These are phyloP conservation scores for Gossypium schwendimanii DNA, from an alignment of 441 rosid species.

Conservation along the genomic window DNA sequence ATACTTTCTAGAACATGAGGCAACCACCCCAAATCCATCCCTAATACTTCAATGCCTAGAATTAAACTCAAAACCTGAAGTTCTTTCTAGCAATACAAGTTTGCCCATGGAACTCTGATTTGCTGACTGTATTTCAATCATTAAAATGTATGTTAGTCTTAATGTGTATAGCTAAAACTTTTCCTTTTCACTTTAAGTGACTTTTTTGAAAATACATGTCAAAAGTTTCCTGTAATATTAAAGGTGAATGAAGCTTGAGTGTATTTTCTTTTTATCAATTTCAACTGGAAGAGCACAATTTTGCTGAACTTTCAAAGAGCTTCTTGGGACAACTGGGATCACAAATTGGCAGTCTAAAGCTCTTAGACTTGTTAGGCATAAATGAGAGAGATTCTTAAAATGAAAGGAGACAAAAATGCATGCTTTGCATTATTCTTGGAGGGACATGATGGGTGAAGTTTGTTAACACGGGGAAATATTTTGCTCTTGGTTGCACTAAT, in stretches of 20 bases:
- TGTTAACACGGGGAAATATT: not conserved
- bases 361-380: not conserved
- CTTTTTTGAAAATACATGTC: not conserved
- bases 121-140: not conserved
- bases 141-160: not conserved
- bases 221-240: not conserved
- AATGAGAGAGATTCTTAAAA: slow-evolving; percentile 4
- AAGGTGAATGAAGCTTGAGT: not conserved
- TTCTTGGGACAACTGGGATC: not conserved
- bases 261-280: not conserved
- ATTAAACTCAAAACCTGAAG: not conserved
- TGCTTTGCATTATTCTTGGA: not conserved
- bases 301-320: not conserved
- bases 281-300: not conserved
- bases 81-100: not conserved
- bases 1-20: not conserved
- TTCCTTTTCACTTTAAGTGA: not conserved
- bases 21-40: not conserved
- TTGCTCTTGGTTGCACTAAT: not conserved
- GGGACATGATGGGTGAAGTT: not conserved
- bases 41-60: not conserved
- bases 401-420: not conserved
- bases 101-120: not conserved
- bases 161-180: not conserved
- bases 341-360: slow-evolving; percentile 2